Evolutionary conservation across 2,329 filamentous ascomycete genomes (phyloP), one percentile per base, ranked within the genome.

Genomic region (Ophiognomonia clavigignenti-juglandacearum): DNA sequence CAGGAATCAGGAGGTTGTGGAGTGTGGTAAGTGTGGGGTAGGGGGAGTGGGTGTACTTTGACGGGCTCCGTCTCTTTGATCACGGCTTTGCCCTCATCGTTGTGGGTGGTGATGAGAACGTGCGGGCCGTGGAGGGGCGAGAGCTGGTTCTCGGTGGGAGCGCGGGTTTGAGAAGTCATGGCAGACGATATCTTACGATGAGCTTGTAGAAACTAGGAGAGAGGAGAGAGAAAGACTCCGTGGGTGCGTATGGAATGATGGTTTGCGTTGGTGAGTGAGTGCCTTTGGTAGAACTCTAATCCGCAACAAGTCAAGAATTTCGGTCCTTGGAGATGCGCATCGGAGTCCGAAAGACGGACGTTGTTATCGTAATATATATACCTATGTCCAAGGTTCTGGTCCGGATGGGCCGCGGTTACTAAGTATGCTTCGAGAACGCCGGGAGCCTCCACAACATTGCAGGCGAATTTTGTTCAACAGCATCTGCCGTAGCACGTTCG

Each of bases 131-230:
- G 50, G 23, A 46, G 44, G 6, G 42, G 37, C 10, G 50, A 49
- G 39, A 43, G 35, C 14, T 49, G 50, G 18, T 54, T 39, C 47
- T 55, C 54, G 16, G 52, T 59, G 14, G 56, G 51, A 16, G 52
- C 43, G 23, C 40, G 32, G 16, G 56, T 47, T 6, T 50, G 43
- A 22, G 51, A 40, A 41, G 58, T 39, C 32, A 52, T 52, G 6
- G 13, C 67, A 63, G 2, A 61, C 58, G 29, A 68, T 64, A 4
- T 13, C 11, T 29, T 29, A n/a, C n/a, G 29, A 11, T 31, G 29
- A n/a, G 4, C 4, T 10, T 4, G 13, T 10, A 11, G 13, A n/a
- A 11, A 13, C 5, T 31, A 4, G 29, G 29, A 31, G 29, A 10
- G 4, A 31, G 11, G n/a, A n/a, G 29, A 6, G 29, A 13, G 29